phyloP scores from a whole-genome alignment of 116 monocot species.

The Trichopus zeylanicus region DNA sequence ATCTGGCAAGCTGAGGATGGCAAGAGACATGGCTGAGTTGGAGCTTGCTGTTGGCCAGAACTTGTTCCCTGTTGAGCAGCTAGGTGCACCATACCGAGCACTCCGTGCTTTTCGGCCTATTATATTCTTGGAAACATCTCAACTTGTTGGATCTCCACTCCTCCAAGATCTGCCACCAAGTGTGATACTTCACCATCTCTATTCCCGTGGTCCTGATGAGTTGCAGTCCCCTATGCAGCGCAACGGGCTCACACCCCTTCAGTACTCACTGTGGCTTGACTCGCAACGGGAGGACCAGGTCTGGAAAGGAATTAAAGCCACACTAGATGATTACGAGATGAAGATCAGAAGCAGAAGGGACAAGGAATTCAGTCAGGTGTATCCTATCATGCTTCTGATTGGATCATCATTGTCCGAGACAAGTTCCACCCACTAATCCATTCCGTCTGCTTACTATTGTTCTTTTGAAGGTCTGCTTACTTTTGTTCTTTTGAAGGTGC shows the following conservation, averaged over 20 bases:
- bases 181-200: conserved; percentile 85
- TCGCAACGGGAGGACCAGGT: conserved; percentile 89
- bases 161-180: conserved; percentile 69
- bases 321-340: conserved; percentile 77
- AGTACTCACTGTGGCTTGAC: conserved; percentile 96
- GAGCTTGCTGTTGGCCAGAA: conserved; percentile 90
- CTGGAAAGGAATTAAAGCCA: conserved; percentile 88
- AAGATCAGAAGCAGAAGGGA: conserved; percentile 54
- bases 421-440: neutral
- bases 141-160: conserved; percentile 54
- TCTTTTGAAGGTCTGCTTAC: neutral
- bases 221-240: conserved; percentile 84
- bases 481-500: neutral
- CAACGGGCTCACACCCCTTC: conserved; percentile 68
- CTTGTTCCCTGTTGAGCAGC: conserved; percentile 92
- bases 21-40: conserved; percentile 97
- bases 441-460: neutral
- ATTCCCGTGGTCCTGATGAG: conserved; percentile 80
- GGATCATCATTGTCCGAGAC: conserved; percentile 40
- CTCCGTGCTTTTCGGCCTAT: conserved; percentile 79
- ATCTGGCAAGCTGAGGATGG: conserved; percentile 87
- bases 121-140: conserved; percentile 78
- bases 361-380: conserved; percentile 58
- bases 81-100: conserved; percentile 80
- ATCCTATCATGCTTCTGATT: conserved; percentile 81